Evolutionary conservation across 257 asterid species (phyloP).

Genomic region (Ehretia macrophylla): DNA sequence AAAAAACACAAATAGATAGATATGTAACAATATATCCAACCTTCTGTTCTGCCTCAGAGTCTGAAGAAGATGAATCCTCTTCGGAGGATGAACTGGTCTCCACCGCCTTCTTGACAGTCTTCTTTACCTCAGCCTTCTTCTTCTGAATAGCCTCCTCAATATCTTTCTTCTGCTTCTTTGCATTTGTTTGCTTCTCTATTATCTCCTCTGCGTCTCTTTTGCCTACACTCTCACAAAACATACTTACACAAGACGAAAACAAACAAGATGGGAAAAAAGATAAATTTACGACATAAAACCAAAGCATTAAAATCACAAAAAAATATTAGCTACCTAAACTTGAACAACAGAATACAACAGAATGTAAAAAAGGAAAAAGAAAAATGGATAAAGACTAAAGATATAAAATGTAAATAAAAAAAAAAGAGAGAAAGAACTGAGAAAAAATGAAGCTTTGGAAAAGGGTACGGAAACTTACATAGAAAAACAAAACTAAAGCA

Average conservation of each 20-base stretch:
- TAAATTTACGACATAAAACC: too few relatives aligned
- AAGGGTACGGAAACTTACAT: too few relatives aligned
- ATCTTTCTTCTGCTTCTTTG: slow-evolving; percentile 38
- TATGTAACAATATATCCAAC: not conserved
- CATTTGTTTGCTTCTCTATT: slow-evolving; percentile 25
- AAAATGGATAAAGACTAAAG: too few relatives aligned
- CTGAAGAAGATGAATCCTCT: slow-evolving; percentile 30
- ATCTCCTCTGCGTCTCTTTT: slow-evolving; percentile 43
- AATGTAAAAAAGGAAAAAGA: too few relatives aligned
- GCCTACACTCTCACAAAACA: slow-evolving; percentile 11
- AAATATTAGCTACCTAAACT: too few relatives aligned
- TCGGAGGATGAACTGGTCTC: slow-evolving; percentile 52
- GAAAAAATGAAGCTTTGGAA: too few relatives aligned
- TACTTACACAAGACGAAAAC: not conserved
- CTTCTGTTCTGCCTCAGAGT: slow-evolving; percentile 30
- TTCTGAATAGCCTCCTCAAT: slow-evolving; percentile 19
- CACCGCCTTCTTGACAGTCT: slow-evolving; percentile 29
- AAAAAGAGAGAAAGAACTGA: too few relatives aligned
- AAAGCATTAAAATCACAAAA: too few relatives aligned
- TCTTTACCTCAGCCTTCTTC: slow-evolving; percentile 28
- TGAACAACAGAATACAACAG: too few relatives aligned
- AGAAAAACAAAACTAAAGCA: too few relatives aligned
- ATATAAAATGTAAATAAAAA: too few relatives aligned
- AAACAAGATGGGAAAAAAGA: not conserved
- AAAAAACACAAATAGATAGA: not conserved